Evolutionary conservation across 2,329 filamentous ascomycete genomes (phyloP).

Genomic region (Fusarium beomiforme): DNA sequence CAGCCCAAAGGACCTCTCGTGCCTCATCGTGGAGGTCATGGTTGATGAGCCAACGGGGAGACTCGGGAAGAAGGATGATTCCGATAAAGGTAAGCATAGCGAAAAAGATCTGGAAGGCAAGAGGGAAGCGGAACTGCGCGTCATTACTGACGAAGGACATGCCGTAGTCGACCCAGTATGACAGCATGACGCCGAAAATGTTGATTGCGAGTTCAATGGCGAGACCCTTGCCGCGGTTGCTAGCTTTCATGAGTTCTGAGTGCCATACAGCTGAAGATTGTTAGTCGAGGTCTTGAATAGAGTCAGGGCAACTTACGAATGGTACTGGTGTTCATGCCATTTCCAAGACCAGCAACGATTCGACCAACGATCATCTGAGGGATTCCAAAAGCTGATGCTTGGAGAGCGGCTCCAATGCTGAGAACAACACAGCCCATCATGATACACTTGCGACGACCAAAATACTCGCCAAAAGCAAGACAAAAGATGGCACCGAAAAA

Average conservation of each 20-base stretch:
- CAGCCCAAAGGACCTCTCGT: constrained; percentile 46
- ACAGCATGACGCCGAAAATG: constrained; percentile 50
- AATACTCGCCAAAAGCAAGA: constrained; percentile 52
- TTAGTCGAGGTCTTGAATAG: background rate
- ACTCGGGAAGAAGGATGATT: constrained; percentile 55
- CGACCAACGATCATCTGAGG: constrained; percentile 56
- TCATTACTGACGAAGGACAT: constrained; percentile 50
- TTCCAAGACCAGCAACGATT: constrained; percentile 57
- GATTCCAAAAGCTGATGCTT: constrained; percentile 52
- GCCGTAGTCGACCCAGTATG: constrained; percentile 53
- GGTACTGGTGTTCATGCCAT: constrained; percentile 60
- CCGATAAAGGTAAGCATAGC: constrained; percentile 48
- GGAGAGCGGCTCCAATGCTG: constrained; percentile 55
- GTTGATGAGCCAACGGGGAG: constrained; percentile 53
- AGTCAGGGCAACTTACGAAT: constrained; percentile 44
- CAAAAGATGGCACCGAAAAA: constrained; percentile 57
- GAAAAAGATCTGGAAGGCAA: constrained; percentile 57
- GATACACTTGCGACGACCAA: constrained; percentile 55
- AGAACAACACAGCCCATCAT: constrained; percentile 53
- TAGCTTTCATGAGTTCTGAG: constrained; percentile 53
- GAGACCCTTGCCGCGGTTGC: constrained; percentile 48
- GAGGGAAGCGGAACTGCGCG: constrained; percentile 56
- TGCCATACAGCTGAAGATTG: constrained; percentile 50
- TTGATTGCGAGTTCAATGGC: constrained; percentile 50
- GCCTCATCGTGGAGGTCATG: constrained; percentile 56